These are phyloP conservation scores for Penicillium aurantiogriseum DNA, from an alignment of 2,329 filamentous ascomycete species.

Conservation along the genomic window DNA sequence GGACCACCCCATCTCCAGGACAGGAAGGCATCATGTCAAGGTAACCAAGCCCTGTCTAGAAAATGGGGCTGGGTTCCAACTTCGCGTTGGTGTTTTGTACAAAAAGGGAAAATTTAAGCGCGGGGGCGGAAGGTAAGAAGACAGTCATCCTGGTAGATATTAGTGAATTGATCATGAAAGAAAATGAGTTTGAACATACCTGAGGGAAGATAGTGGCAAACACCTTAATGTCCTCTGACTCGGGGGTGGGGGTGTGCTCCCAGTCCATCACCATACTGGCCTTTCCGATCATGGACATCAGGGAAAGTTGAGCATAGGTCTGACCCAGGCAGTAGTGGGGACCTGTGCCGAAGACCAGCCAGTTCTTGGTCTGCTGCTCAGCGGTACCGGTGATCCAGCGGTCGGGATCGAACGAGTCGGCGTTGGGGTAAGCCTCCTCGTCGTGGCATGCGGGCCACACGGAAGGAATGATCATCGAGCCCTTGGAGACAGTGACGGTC, in stretches of 20 bases:
- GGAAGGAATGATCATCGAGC: conserved; percentile 91
- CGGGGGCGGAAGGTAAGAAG: conserved; percentile 66
- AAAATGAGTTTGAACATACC: conserved; percentile 51
- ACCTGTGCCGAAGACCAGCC: conserved; percentile 90
- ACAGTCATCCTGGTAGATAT: conserved; percentile 69
- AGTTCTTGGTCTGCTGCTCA: conserved; percentile 92
- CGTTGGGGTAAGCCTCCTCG: conserved; percentile 85
- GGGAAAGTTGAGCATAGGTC: conserved; percentile 82
- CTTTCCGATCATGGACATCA: conserved; percentile 88
- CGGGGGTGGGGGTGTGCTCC: conserved; percentile 79
- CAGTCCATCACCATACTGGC: conserved; percentile 83
- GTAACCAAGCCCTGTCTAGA: conserved; percentile 20
- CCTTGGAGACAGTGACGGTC: conserved; percentile 88
- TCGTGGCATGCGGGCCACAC: conserved; percentile 90
- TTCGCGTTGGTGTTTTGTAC: conserved; percentile 17
- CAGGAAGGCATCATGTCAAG: conserved; percentile 18
- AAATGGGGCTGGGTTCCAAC: conserved; percentile 16
- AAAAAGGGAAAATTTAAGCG: conserved; percentile 28
- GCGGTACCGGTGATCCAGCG: conserved; percentile 88
- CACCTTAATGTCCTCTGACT: conserved; percentile 93
- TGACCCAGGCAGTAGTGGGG: conserved; percentile 97
- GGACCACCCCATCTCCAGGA: conserved; percentile 24
- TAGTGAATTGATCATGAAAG: conserved; percentile 17
- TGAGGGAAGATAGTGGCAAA: conserved; percentile 98
- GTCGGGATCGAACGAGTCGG: conserved; percentile 85